Percentiles rank a stretch among this genome's conserved stretches.
These are phyloP conservation scores for Bruguiera parviflora DNA, from an alignment of 345 rosid genomes.

Conservation along the genomic window DNA sequence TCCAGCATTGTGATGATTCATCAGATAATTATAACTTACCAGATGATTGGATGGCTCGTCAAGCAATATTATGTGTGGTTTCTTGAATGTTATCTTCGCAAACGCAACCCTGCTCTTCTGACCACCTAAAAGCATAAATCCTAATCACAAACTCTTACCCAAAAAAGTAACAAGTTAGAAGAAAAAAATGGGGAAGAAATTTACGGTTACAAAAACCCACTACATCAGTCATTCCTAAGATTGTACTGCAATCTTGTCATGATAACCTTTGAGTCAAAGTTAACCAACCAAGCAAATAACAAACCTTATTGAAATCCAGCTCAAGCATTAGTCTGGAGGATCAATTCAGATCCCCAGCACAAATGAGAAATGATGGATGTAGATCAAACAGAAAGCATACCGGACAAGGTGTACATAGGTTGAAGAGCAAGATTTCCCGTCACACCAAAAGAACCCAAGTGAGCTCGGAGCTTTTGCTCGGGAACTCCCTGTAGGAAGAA, in stretches of 20 bases:
- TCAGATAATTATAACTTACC: conserved; percentile 46
- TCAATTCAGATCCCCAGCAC: background rate
- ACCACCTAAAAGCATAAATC: conserved; percentile 54
- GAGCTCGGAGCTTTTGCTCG: conserved; percentile 87
- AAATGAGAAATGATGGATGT: background rate
- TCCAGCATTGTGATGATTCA: too few species aligned
- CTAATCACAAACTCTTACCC: background rate
- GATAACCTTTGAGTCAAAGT: conserved; percentile 2
- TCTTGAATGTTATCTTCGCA: conserved; percentile 97
- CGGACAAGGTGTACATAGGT: conserved; percentile 97
- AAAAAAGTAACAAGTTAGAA: background rate
- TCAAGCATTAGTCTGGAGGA: background rate
- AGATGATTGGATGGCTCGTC: conserved; percentile 99
- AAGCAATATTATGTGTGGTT: conserved; percentile 92
- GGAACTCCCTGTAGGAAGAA: conserved; percentile 76
- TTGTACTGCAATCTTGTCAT: background rate
- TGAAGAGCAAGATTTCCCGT: conserved; percentile 98
- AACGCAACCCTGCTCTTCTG: conserved; percentile 99
- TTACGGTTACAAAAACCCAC: background rate
- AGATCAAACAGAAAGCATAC: conserved; percentile 32
- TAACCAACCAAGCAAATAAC: background rate
- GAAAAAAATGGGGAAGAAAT: too few species aligned
- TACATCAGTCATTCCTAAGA: conserved; percentile 3
- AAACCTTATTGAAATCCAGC: conserved; percentile 4
- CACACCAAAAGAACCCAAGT: conserved; percentile 95